Percentiles rank a stretch among this genome's conserved stretches.
These are phyloP conservation scores for Mycena floridula DNA, from an alignment of 768 basidiomycete genomes.

Conservation along the genomic window DNA sequence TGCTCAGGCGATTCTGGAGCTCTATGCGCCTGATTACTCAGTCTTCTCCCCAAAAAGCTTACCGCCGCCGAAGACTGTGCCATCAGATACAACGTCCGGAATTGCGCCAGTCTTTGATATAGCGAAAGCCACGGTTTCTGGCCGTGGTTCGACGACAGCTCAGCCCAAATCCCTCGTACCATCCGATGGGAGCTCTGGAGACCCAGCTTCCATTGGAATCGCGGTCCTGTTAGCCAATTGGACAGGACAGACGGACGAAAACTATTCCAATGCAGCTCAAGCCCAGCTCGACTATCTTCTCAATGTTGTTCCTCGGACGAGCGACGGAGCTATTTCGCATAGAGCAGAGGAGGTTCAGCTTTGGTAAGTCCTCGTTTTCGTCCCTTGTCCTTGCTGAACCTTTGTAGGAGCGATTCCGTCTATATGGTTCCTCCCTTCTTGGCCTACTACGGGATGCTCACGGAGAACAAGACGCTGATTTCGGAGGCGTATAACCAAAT, in stretches of 20 bases:
- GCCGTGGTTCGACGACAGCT: slow-evolving; percentile 32
- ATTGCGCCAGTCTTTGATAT: slow-evolving; percentile 55
- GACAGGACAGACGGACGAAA: slow-evolving; percentile 25
- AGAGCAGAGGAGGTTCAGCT: slow-evolving; percentile 43
- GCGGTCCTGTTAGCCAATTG: slow-evolving; percentile 60
- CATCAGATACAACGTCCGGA: slow-evolving; percentile 23
- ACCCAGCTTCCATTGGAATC: slow-evolving; percentile 76
- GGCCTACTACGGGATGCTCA: slow-evolving; percentile 53
- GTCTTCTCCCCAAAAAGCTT: slow-evolving; percentile 31
- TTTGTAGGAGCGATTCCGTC: slow-evolving; percentile 7
- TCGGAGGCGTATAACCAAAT: slow-evolving; percentile 67
- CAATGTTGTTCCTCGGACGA: slow-evolving; percentile 34
- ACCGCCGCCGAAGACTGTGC: slow-evolving; percentile 31
- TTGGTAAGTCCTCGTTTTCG: slow-evolving; percentile 26
- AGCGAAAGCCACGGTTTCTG: slow-evolving; percentile 40
- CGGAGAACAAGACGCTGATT: slow-evolving; percentile 52
- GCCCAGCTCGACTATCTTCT: slow-evolving; percentile 45
- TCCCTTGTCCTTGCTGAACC: neutral
- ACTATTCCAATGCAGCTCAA: slow-evolving; percentile 25
- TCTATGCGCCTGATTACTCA: slow-evolving; percentile 38
- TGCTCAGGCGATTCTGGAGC: slow-evolving; percentile 41
- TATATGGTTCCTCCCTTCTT: slow-evolving; percentile 44
- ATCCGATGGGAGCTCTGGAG: slow-evolving; percentile 58
- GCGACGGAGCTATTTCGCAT: slow-evolving; percentile 56
- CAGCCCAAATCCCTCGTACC: slow-evolving; percentile 53